phyloP scores from a whole-genome alignment of 768 basidiomycete species.

The Serendipita vermifera region DNA sequence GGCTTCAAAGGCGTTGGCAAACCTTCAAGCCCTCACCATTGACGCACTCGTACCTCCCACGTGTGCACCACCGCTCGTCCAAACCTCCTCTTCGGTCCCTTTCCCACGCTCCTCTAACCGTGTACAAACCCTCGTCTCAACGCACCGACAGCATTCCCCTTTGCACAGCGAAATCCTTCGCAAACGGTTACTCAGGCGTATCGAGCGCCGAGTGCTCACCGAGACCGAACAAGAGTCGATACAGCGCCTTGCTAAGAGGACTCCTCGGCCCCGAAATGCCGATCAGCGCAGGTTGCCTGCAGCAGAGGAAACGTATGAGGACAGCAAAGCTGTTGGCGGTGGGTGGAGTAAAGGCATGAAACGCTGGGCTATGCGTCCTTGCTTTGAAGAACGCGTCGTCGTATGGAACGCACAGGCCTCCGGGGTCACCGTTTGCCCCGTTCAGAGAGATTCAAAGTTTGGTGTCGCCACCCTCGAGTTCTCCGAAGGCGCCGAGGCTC shows the following conservation, averaged over 20 bases:
- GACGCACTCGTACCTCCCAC: conserved; percentile 3
- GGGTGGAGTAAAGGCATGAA: conserved; percentile 43
- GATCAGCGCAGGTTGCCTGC: conserved; percentile 5
- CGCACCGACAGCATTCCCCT: background rate
- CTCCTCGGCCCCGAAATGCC: conserved; percentile 2
- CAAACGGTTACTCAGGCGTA: conserved; percentile 34
- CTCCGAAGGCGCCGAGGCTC: conserved; percentile 49
- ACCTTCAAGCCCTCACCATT: conserved; percentile 5
- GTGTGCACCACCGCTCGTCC: background rate
- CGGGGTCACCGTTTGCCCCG: conserved; percentile 27
- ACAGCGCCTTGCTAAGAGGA: conserved; percentile 11
- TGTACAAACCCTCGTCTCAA: background rate
- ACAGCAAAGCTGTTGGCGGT: conserved; percentile 10
- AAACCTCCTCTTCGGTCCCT: background rate
- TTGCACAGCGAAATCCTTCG: conserved; percentile 4
- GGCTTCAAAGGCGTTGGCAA: conserved; percentile 3
- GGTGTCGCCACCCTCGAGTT: conserved; percentile 64
- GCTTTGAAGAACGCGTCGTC: conserved; percentile 58
- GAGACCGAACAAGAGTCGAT: conserved; percentile 34
- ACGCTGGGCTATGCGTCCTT: conserved; percentile 58
- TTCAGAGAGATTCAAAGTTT: conserved; percentile 33
- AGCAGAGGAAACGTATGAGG: conserved; percentile 10
- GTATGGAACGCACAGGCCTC: conserved; percentile 34
- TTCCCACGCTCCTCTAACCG: background rate
- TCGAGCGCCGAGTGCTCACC: conserved; percentile 29